Evolutionary conservation across 768 basidiomycete genomes (phyloP).

Genomic region (Lactifluus pinguis): DNA sequence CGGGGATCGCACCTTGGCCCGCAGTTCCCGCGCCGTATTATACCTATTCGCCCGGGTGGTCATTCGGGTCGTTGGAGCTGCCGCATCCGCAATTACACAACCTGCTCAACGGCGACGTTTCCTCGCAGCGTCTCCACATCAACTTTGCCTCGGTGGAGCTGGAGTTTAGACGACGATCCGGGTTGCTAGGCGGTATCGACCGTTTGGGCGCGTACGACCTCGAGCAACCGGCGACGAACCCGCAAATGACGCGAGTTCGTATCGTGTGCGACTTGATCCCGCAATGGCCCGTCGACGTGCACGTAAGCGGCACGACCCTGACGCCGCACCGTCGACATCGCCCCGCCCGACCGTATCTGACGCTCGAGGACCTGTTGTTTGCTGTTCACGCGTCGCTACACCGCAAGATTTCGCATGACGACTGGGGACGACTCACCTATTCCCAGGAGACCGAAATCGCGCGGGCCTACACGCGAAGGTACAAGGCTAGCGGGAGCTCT

Average conservation of each 20-base stretch:
- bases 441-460: conserved; percentile 17
- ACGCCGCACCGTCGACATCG: conserved; percentile 12
- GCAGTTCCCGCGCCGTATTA: conserved; percentile 9
- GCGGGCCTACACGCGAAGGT: conserved; percentile 20
- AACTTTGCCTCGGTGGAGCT: conserved; percentile 10
- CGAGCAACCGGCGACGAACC: conserved; percentile 18
- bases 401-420: conserved; percentile 19
- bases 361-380: conserved; percentile 16
- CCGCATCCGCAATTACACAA: conserved; percentile 17
- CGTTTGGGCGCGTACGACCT: conserved; percentile 10
- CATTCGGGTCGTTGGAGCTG: background rate
- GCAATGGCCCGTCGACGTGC: conserved; percentile 19
- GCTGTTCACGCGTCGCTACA: conserved; percentile 15
- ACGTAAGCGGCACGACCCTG: conserved; percentile 14
- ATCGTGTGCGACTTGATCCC: conserved; percentile 16
- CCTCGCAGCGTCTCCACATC: conserved; percentile 3
- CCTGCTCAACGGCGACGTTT: conserved; percentile 15
- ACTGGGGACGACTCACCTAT: conserved; percentile 14
- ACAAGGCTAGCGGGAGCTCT: conserved; percentile 9
- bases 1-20: background rate
- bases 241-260: conserved; percentile 17
- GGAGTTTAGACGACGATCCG: conserved; percentile 2
- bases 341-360: conserved; percentile 11
- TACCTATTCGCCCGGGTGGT: conserved; percentile 9
- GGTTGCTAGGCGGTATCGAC: background rate